A percentile compares a stretch with the other conserved stretches of the same genome.
phyloP scores from a whole-genome alignment of 148 eudicot genomes.

The Rheum nobile region DNA sequence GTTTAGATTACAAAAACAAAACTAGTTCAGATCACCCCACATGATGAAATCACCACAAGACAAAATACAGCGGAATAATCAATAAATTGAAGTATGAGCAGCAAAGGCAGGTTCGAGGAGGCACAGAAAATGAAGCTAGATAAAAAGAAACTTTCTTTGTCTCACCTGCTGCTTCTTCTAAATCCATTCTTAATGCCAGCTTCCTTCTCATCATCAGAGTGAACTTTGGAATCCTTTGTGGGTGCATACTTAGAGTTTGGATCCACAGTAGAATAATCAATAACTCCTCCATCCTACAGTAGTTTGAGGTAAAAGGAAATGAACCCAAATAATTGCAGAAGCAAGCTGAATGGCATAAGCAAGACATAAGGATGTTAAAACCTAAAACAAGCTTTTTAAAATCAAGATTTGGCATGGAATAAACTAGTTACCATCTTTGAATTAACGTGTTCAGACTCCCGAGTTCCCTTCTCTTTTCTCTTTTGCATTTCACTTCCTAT shows the following conservation, averaged over 20 bases:
- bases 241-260: constrained; percentile 26
- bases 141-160: neutral
- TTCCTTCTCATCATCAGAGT: constrained; percentile 44
- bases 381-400: constrained; percentile 20
- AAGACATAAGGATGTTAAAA: constrained; percentile 57
- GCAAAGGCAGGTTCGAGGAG: neutral
- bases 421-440: constrained; percentile 53
- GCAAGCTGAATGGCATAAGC: constrained; percentile 83
- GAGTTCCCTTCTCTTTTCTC: constrained; percentile 64
- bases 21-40: neutral
- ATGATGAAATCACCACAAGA: neutral
- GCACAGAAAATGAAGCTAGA: neutral
- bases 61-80: neutral
- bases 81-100: neutral
- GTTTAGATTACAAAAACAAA: neutral
- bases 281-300: constrained; percentile 82
- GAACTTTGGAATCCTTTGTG: constrained; percentile 22
- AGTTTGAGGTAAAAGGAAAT: constrained; percentile 99
- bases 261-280: constrained; percentile 26
- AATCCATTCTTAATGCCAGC: constrained; percentile 46
- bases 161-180: constrained; percentile 66
- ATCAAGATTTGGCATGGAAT: constrained; percentile 44
- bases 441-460: constrained; percentile 44
- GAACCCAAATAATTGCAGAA: constrained; percentile 99
- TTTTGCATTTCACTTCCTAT: constrained; percentile 63